Evolutionary conservation across 2,329 filamentous ascomycete species (phyloP), one percentile per base, ranked within the genome.

Genomic region (Colletotrichum aenigma): DNA sequence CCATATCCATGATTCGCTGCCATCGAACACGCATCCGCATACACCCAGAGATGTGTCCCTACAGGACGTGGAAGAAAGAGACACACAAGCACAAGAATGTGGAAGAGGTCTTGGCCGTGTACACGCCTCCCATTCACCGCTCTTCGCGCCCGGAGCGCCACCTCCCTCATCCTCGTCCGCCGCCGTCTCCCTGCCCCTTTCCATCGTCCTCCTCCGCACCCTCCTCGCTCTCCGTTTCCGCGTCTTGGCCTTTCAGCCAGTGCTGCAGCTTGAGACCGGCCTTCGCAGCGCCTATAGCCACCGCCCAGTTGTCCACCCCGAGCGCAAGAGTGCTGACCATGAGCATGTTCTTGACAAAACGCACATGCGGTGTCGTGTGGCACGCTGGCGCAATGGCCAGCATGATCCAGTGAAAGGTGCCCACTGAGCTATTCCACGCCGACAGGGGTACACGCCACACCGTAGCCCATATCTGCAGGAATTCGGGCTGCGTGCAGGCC

Each of bases 391-490:
- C 82, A 12, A 89, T 80, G 10, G 85, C 83, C 62, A 89, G 76
- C 76, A 87, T 81, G 28, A 88, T 81, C 89, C 88, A 90, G 66
- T 85, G 81, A 70, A 88, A 88, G 16, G 91, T 85, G 36, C 89
- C 89, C 16, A 89, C 81, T 28, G 88, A 82, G 4, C 82, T 79
- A 74, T 87, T 86, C 88, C 88, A 89, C 7, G 82, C 83, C 4
- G 85, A 80, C 38, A 89, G 81, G 3, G 87, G 85, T 6, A 88
- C 85, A 21, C 85, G 82, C 88, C 89, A 90, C 13, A 86, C 82
- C 4, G 84, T 84, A 16, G 81, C 82, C 89, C 89, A 91, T 7
- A 90, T 83, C 58, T 79, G 78, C 12, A 83, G 71, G 72, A 89
- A 86, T 58, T 89, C 86, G 10, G 79, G 76, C 5, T 82, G 75